Evolutionary conservation across 2,329 filamentous ascomycete genomes (phyloP).

Genomic region (Pseudodiploospora longispora): DNA sequence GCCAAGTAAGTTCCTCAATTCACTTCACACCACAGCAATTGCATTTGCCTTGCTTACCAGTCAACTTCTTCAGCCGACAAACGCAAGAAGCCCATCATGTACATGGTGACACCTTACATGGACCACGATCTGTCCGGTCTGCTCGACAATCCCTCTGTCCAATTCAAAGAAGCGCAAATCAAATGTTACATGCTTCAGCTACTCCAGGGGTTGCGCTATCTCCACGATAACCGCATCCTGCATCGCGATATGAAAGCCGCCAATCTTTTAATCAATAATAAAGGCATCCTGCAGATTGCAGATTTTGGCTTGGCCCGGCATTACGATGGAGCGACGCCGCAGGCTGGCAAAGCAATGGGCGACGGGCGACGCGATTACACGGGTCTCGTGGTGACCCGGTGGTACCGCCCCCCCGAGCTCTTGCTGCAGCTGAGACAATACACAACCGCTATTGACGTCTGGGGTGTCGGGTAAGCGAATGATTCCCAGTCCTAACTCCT

Average conservation of each 20-base stretch:
- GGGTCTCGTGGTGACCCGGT: conserved; percentile 89
- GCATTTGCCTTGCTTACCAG: not conserved
- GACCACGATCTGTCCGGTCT: conserved; percentile 97
- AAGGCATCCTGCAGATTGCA: conserved; percentile 87
- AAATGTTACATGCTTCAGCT: conserved; percentile 97
- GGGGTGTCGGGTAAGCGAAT: conserved; percentile 78
- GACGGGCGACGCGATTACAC: conserved; percentile 88
- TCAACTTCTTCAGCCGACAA: conserved; percentile 51
- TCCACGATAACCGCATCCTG: conserved; percentile 83
- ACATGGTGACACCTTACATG: conserved; percentile 99
- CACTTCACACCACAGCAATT: not conserved
- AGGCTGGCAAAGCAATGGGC: conserved; percentile 69
- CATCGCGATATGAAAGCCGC: conserved; percentile 99
- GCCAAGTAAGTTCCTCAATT: conserved; percentile 38
- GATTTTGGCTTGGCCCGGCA: conserved; percentile 93
- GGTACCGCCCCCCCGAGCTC: conserved; percentile 93
- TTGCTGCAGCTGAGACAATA: conserved; percentile 81
- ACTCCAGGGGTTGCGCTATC: conserved; percentile 78
- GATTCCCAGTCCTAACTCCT: not conserved
- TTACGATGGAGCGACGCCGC: conserved; percentile 78
- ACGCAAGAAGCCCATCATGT: conserved; percentile 78
- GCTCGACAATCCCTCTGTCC: conserved; percentile 86
- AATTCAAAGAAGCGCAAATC: conserved; percentile 82
- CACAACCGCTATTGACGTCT: conserved; percentile 96
- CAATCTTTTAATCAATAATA: conserved; percentile 92